Base-by-base conservation (phyloP, 352 stramenopile species). In the Blastocystis sp. region DNA sequence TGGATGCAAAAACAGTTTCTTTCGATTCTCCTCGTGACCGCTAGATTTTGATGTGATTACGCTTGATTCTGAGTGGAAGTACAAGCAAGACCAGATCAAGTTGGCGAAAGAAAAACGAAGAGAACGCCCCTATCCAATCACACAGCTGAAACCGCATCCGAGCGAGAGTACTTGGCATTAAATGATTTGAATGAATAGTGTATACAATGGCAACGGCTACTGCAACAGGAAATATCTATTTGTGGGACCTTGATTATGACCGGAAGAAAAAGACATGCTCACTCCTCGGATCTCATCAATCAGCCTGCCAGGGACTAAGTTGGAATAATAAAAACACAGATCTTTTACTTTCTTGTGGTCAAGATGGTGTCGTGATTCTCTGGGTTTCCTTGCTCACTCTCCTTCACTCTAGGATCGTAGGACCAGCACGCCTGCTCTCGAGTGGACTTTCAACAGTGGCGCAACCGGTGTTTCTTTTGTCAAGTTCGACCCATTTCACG, bases 231-330 rank as follows among this genome's bases (percentile, higher is more conserved):
- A 85, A 65, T n/a, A 45, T 85, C 13, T 24, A 69, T 13, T 34
- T 85, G 26, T 85, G 73, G 73, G 73, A 85, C 39, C 24, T 85
- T n/a, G 30, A 85, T n/a, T 85, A 85, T 45, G 54, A 85, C 30
- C 59, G 63, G 16, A 50, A 69, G 5, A 26, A 54, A 20, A 85
- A 85, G 55, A 50, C 73, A 34, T 68, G n/a, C 13, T 66, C 37
- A 3, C 34, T 54, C 20, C 13, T 85, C 24, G 43, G 47, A 16
- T 20, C 11, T 9, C 53, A 85, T 26, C 18, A n/a, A 39, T 85
- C 73, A 5, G 63, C 54, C 2, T 85, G 73, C n/a, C 73, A 85
- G 47, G 73, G 73, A 8, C 53, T 85, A 24, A 66, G 47, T 26
- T 85, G 73, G 73, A 85, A 85, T 47, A 50, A 30, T 13, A 66